Evolutionary conservation across 768 basidiomycete genomes (phyloP).

Genomic region (Dacryopinax primogenitus): DNA sequence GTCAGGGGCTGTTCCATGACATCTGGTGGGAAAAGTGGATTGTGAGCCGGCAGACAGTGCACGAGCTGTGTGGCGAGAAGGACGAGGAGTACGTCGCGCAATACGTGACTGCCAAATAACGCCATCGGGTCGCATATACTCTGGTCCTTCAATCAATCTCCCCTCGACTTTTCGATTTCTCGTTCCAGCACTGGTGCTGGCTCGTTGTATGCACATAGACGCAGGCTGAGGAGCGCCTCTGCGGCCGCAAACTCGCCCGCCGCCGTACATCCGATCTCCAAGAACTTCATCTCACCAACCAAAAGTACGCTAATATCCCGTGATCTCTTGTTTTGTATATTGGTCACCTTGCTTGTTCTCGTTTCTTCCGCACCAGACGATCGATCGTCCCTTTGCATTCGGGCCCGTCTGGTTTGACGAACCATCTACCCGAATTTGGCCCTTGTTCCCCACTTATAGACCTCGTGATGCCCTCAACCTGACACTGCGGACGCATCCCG

Average conservation of each 20-base stretch:
- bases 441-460: neutral
- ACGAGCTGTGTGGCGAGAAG: neutral
- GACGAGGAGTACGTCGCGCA: slow-evolving; percentile 6
- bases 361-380: neutral
- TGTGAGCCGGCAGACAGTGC: neutral
- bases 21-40: slow-evolving; percentile 7
- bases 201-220: neutral
- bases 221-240: neutral
- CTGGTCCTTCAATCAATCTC: neutral
- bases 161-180: neutral
- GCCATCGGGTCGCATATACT: neutral
- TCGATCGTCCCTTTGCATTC: neutral
- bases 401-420: neutral
- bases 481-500: neutral
- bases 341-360: neutral
- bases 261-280: neutral
- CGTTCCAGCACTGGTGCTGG: neutral
- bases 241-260: slow-evolving; percentile 1
- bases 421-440: neutral
- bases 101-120: slow-evolving; percentile 6
- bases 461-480: slow-evolving; percentile 1
- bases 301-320: slow-evolving; percentile 4
- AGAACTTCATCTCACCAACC: neutral
- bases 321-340: neutral
- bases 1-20: slow-evolving; percentile 18